Percentiles rank a stretch among this genome's conserved stretches.
phyloP scores from a whole-genome alignment of 2,329 filamentous ascomycete genomes.

The Monosporascus sp. region DNA sequence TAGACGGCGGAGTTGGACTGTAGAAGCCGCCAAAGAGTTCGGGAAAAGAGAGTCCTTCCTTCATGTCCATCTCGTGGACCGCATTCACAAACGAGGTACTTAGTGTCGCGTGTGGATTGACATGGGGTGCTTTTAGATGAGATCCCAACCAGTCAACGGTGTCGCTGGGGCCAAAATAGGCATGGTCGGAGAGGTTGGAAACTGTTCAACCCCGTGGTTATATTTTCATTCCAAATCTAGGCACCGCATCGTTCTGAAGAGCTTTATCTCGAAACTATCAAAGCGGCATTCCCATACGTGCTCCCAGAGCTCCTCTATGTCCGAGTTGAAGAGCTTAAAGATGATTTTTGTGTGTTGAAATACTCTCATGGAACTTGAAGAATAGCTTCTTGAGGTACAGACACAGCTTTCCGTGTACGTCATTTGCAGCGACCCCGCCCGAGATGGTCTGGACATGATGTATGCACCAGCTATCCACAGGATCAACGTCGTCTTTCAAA shows the following conservation, averaged over 20 bases:
- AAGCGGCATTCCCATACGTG: conserved; percentile 11
- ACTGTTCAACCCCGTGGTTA: conserved; percentile 15
- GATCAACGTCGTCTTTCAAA: conserved; percentile 30
- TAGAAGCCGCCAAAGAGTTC: no score
- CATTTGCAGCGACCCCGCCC: conserved; percentile 20
- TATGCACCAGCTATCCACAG: conserved; percentile 28
- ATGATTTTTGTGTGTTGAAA: conserved; percentile 13
- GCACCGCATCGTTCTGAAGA: not conserved
- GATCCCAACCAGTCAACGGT: conserved; percentile 24
- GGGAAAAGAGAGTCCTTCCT: no score
- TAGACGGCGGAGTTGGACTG: no score
- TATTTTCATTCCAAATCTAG: not conserved
- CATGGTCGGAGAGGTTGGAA: conserved; percentile 32
- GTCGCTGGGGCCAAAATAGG: conserved; percentile 24
- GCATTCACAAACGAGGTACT: conserved; percentile 35
- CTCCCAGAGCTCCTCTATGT: conserved; percentile 9
- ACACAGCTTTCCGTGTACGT: conserved; percentile 34
- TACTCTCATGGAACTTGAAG: conserved; percentile 22
- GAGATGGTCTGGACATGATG: conserved; percentile 17
- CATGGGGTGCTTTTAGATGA: conserved; percentile 24
- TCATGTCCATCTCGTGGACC: conserved; percentile 7
- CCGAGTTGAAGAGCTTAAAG: conserved; percentile 24
- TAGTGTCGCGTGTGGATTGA: conserved; percentile 34
- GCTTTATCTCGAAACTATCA: conserved; percentile 33
- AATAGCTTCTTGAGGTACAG: conserved; percentile 25